Evolutionary conservation across 352 stramenopile species (phyloP), one percentile per base, ranked within the genome.

Genomic region (Pythium dissimile): DNA sequence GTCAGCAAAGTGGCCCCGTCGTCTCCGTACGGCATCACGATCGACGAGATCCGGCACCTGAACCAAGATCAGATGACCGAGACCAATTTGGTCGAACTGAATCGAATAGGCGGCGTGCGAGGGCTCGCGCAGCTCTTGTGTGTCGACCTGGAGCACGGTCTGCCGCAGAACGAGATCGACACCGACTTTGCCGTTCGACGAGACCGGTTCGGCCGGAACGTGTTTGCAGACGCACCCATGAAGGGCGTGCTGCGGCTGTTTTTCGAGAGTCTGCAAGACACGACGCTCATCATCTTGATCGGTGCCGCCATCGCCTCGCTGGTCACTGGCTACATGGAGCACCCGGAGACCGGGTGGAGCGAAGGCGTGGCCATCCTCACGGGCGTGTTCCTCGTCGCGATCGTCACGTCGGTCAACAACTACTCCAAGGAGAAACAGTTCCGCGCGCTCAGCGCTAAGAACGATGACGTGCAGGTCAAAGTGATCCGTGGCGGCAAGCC

Each of bases 361-460:
- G 95, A 99, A 69, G 96, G 95, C 18, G 79, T 95, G 6, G 92
- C 95, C 15, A 99, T 99, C 65, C 68, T 99, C 41, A 73, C 81
- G 11, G 92, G 94, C 10, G 96, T 99, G 30, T 72, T 94, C 10
- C 83, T 98, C 43, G 96, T 98, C 6, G 92, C 96, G 8, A 62
- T 98, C 8, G 92, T 99, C 10, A 98, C 94, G 0, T 94, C 96
- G 0, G 77, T 92, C 12, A 98, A 98, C 66, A 96, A 99, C 62
- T 98, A 99, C 77, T 92, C 77, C n/a, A 97, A 97, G 52, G 86
- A 97, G 59, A 86, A 94, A 48, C 89, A 97, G 55, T 97, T 97
- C 54, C 84, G 80, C 12, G 78, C 76, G 1, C 62, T 94, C 9
- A 97, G 85, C 41, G 85, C 80, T 10, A 87, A 92, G 62, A 96